Evolutionary conservation across 2,329 filamentous ascomycete species (phyloP), one percentile per base, ranked within the genome.

Genomic region (Neonectria faginata): DNA sequence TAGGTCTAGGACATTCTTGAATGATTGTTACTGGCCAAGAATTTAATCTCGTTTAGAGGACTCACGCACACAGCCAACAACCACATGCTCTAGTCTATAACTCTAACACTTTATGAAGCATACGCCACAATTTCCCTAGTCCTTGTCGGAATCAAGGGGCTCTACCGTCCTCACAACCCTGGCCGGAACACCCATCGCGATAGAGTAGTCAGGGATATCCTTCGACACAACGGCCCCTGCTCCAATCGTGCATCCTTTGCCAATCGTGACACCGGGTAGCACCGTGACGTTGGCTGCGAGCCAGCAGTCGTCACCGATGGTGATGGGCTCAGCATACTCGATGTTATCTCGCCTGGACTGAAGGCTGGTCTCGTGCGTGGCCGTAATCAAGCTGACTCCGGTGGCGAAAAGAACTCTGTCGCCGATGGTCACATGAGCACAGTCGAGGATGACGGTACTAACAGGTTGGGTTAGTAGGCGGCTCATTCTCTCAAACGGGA

Each of bases 221-320:
- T 91, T 95, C 2, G 92, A 95, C 25, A 97, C 93, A 3, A 97
- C 92, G 74, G 90, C 92, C 1, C 91, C 92, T 1, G 94, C 93
- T 1, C 92, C 94, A 66, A 97, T 85, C 0, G 90, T 92, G 7
- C 82, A 84, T 0, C 93, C 93, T 57, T 85, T 84, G 0, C 94
- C 93, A 69, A 97, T 91, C 1, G 86, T 94, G 20, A 97, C 89
- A 0, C 93, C 93, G 0, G 92, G 89, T 47, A 94, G 80, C 20
- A 97, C 86, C 20, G 84, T 87, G 5, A 88, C 89, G 73, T 89
- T 90, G 0, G 91, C 91, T 1, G 90, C 92, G 29, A 95, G 79
- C 92, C 92, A 93, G 79, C 92, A 92, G 80, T 97, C 93, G 68
- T 94, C 90, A 0, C 90, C 92, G 57, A 97, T 88, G 33, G 82